Percentiles rank a stretch among this genome's conserved stretches.
These are phyloP conservation scores for Ophiostoma perfectum DNA, from an alignment of 2,329 filamentous ascomycete species.

Conservation along the genomic window DNA sequence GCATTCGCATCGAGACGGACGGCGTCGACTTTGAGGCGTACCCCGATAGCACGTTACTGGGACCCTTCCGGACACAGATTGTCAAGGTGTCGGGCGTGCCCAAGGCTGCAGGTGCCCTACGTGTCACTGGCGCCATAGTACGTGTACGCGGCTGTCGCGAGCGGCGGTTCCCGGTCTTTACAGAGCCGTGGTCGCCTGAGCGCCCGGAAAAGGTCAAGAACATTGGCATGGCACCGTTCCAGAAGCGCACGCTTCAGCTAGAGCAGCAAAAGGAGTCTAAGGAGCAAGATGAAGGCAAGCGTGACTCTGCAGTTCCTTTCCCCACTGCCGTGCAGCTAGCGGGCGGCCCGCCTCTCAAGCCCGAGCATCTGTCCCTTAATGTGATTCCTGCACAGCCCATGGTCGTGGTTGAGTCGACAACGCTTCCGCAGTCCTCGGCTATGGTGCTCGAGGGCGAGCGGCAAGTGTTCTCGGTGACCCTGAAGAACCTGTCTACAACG, in stretches of 20 bases:
- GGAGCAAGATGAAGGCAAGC: background rate
- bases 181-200: slow-evolving; percentile 66
- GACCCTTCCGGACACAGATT: slow-evolving; percentile 77
- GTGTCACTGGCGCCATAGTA: slow-evolving; percentile 70
- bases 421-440: slow-evolving; percentile 74
- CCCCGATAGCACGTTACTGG: slow-evolving; percentile 61
- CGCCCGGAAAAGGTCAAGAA: slow-evolving; percentile 69
- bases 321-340: slow-evolving; percentile 15
- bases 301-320: background rate
- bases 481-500: slow-evolving; percentile 67
- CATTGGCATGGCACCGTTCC: slow-evolving; percentile 59
- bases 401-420: slow-evolving; percentile 68
- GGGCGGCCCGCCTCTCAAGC: slow-evolving; percentile 39
- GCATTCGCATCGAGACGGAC: slow-evolving; percentile 66
- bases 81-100: slow-evolving; percentile 67
- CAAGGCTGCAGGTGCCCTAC: slow-evolving; percentile 60
- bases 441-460: slow-evolving; percentile 92
- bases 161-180: slow-evolving; percentile 78
- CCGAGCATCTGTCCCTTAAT: slow-evolving; percentile 56
- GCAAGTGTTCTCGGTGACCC: slow-evolving; percentile 67
- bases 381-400: slow-evolving; percentile 77
- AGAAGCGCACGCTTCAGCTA: slow-evolving; percentile 29
- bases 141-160: slow-evolving; percentile 77
- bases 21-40: slow-evolving; percentile 68
- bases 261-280: background rate